Percentiles rank a stretch among this genome's conserved stretches.
Evolutionary conservation across 2,329 filamentous ascomycete species (phyloP).

Genomic region (Pyrenochaeta sp.): DNA sequence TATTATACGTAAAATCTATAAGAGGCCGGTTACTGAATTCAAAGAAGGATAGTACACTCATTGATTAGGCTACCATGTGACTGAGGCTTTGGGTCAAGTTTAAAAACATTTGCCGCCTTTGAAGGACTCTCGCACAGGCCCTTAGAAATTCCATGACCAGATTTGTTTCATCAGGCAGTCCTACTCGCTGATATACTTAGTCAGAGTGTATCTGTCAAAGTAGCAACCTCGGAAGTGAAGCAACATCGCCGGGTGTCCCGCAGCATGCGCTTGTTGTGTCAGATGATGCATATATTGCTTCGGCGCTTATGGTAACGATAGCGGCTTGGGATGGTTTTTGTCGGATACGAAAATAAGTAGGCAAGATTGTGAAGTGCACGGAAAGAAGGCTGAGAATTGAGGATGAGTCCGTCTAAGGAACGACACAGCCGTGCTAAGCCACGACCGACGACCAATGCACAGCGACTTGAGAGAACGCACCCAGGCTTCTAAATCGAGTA

Average conservation of each 20-base stretch:
- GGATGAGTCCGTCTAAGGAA: neutral
- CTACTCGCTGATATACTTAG: neutral
- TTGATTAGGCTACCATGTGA: neutral
- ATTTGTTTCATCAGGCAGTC: neutral
- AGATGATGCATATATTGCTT: no score
- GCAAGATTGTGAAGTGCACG: neutral
- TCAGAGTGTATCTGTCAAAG: no score
- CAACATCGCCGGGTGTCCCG: no score
- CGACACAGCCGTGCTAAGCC: neutral
- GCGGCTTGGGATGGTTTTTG: no score
- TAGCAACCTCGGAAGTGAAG: no score
- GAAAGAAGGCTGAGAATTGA: neutral
- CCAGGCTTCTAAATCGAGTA: neutral
- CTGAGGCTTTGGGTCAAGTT: no score
- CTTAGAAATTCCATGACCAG: neutral
- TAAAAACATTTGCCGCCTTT: neutral
- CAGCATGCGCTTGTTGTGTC: no score
- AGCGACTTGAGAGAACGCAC: neutral
- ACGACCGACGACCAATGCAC: neutral
- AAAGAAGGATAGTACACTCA: neutral
- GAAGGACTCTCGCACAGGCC: neutral
- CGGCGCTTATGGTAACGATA: no score
- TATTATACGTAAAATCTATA: neutral
- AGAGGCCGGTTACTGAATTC: neutral
- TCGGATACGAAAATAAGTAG: no score